Percentiles rank a stretch among this genome's conserved stretches.
Evolutionary conservation across 176 grass and related monocot genomes (phyloP).

Genomic region (Musa beccarii): DNA sequence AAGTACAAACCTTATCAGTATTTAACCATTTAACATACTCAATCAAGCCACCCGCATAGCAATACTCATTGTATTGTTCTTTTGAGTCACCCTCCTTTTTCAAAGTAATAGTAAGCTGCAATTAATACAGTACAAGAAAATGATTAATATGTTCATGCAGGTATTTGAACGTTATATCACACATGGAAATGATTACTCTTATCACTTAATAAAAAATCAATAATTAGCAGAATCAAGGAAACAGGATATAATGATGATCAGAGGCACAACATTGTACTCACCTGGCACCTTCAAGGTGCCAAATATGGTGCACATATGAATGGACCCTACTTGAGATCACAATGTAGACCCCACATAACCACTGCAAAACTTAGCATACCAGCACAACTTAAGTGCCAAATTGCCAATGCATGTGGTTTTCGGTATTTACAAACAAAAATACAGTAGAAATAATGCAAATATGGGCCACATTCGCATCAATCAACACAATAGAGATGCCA

Average conservation of each 20-base stretch:
- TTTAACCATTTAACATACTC: conserved; percentile 99
- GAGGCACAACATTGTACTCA: not conserved
- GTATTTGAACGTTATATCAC: not conserved
- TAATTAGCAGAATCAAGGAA: not conserved
- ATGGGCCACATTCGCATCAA: not conserved
- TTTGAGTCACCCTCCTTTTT: conserved; percentile 52
- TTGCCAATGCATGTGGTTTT: not conserved
- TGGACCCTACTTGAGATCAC: not conserved
- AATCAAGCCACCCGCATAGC: conserved; percentile 82
- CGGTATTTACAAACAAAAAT: not conserved
- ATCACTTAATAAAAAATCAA: not conserved
- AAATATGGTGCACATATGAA: not conserved
- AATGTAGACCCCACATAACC: not conserved
- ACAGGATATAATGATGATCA: not conserved
- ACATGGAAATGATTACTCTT: too few relatives aligned
- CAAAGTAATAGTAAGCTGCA: conserved; percentile 78
- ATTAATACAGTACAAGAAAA: conserved; percentile 13
- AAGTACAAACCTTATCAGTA: conserved; percentile 68
- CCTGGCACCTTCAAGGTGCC: not conserved
- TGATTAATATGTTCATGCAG: not conserved
- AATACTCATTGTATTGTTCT: conserved; percentile 71
- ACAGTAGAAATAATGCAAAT: not conserved
- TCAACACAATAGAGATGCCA: not conserved
- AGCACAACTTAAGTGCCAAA: not conserved
- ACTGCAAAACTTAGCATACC: not conserved